Evolutionary conservation across 2,329 filamentous ascomycete species (phyloP), one percentile per base, ranked within the genome.

Genomic region (Aspergillus calidoustus): DNA sequence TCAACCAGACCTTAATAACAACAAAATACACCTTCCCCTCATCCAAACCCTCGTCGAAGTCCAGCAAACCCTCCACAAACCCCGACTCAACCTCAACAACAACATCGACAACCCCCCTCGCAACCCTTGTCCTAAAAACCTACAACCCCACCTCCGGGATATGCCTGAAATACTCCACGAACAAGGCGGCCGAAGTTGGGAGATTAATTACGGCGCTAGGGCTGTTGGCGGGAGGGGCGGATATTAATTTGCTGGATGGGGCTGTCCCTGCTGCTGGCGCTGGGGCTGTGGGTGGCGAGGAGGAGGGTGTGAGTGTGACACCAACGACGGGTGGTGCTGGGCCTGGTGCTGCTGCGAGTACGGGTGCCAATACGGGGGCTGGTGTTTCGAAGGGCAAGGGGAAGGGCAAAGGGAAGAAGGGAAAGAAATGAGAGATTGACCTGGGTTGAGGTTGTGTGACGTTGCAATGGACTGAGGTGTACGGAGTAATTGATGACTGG

Each of bases 131-230:
- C 4, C 81, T 99, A 64, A 98, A 96, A 81, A 95, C 95, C 4
- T 98, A 89, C 80, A 92, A 97, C 76, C 91, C 95, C 0, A 82
- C 81, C 47, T 90, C 89, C 58, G 95, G 95, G 72, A 89, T 89
- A 61, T 89, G 89, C 64, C 84, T 99, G 65, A 96, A 97, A 80
- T 98, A 97, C 83, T 86, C 87, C 74, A 99, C 95, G 41, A 90
- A 89, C 74, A 96, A 97, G 79, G 92, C 91, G 22, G 91, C 92
- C 22, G 94, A 98, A 79, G 93, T 99, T 9, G 89, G 90, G 25
- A 84, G 95, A 30, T 80, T 99, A 70, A 86, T 99, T 60, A 86
- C 87, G 55, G 87, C 89, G 48, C 77, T 99, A 65, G 93, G 92
- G 0, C 85, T 86, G 60, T 78, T 97, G 68, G 92, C 89, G n/a